Percentiles rank a stretch among this genome's conserved stretches.
These are phyloP conservation scores for Solanum dulcamara DNA, from an alignment of 257 asterid species.

Conservation along the genomic window DNA sequence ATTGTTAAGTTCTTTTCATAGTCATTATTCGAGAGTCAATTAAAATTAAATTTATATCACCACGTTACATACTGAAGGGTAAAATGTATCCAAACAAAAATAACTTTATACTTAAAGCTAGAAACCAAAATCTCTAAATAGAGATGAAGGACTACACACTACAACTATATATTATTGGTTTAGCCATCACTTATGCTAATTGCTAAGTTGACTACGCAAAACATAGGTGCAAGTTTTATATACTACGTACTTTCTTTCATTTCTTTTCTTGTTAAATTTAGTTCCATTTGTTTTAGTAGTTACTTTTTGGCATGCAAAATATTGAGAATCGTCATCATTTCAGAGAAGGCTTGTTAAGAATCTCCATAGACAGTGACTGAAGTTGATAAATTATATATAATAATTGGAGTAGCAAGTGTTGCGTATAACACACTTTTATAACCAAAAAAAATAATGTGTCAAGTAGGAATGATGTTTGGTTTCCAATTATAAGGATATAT, in stretches of 20 bases:
- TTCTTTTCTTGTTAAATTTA: not conserved
- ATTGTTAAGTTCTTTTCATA: too few species aligned
- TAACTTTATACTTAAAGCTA: accelerated
- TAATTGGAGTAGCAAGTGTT: not conserved
- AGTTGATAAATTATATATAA: slow-evolving; percentile 2
- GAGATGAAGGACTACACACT: accelerated
- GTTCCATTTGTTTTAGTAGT: not conserved
- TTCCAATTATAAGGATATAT: not conserved
- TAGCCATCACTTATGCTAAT: not conserved
- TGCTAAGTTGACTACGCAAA: not conserved
- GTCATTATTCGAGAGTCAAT: too few species aligned
- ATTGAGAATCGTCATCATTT: not conserved
- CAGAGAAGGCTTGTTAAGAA: not conserved
- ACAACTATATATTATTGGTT: not conserved
- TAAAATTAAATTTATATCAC: too few species aligned
- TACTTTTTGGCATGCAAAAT: not conserved
- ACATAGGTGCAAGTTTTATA: not conserved
- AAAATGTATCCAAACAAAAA: too few species aligned
- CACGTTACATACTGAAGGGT: too few species aligned
- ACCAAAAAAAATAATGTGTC: not conserved
- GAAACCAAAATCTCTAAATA: not conserved
- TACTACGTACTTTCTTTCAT: not conserved
- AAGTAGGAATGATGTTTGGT: not conserved
- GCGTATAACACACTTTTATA: not conserved
- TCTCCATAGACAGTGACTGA: slow-evolving; percentile 1